Base-by-base conservation (phyloP, 2,329 filamentous ascomycete genomes). In the Reticulascus tulasneorum region DNA sequence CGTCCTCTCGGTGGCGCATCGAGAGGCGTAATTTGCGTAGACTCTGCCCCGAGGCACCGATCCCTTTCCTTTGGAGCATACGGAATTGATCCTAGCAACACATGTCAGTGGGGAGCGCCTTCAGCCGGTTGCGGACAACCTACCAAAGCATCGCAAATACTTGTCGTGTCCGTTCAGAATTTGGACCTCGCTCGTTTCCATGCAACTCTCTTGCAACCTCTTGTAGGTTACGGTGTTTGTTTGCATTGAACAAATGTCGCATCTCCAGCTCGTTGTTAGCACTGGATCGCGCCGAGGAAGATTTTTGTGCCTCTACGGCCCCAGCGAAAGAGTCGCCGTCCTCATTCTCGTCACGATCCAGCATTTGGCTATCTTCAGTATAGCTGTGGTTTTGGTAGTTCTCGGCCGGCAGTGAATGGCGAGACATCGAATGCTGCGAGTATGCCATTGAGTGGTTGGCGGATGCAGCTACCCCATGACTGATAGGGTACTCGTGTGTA, bases 21-120 rank as follows among this genome's bases (percentile, higher is more conserved):
- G 81, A 18, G 86, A 89, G 30, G 91, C 93, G 60, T 98, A 98
- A 58, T 90, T 90, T 42, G 90, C 88, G 60, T 97, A 98, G 3
- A 98, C 93, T 40, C 91, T 77, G 47, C 93, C 93, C 51, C 93
- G 77, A 7, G 93, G 89, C 1, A 97, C 91, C 6, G 93, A 96
- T 1, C 83, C 84, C 56, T 86, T 87, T 27, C 84, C 84, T 44
- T 79, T 79, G 29, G 76, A 71, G 60, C 86, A 91, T 2, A 84
- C 80, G 33, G 75, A 72, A 51, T 82, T 82, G 49, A 91, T 79
- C n/a, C 84, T 84, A 89, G 48, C 6, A 47, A 12, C 30, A 33
- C n/a, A n/a, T n/a, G n/a, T n/a, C n/a, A n/a, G n/a, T n/a, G n/a
- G n/a, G n/a, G n/a, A n/a, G n/a, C n/a, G n/a, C n/a, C n/a, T n/a